A percentile compares a stretch with the other conserved stretches of the same genome.
These are phyloP conservation scores for Boeremia lycopersici DNA, from an alignment of 2,329 filamentous ascomycete genomes.

Conservation along the genomic window DNA sequence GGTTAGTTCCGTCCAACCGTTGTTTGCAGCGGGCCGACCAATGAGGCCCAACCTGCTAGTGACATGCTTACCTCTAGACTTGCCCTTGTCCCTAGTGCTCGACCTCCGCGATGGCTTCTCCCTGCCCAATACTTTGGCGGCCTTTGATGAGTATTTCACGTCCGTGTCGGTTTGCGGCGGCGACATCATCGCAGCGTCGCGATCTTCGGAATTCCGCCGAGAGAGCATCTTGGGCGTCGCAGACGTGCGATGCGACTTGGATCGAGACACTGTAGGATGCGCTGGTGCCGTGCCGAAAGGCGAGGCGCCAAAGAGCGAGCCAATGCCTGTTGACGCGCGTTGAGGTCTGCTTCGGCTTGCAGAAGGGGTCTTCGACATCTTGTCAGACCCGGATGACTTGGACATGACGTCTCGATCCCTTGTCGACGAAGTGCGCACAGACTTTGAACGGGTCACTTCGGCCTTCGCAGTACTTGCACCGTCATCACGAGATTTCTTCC, in stretches of 20 bases:
- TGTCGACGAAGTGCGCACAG: conserved; percentile 52
- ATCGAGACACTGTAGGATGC: conserved; percentile 60
- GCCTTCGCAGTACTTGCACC: conserved; percentile 45
- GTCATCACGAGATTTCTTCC: conserved; percentile 43
- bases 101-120: conserved; percentile 51
- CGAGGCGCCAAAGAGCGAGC: conserved; percentile 64
- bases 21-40: conserved; percentile 38
- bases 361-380: conserved; percentile 57
- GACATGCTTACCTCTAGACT: conserved; percentile 55
- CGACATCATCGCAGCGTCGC: conserved; percentile 68
- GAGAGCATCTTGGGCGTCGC: conserved; percentile 64
- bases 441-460: conserved; percentile 61
- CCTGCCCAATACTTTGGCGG: conserved; percentile 75
- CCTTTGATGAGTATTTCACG: conserved; percentile 71
- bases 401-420: conserved; percentile 68
- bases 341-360: conserved; percentile 56
- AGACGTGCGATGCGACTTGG: conserved; percentile 70
- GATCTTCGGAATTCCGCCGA: conserved; percentile 71
- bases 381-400: conserved; percentile 76
- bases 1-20: conserved; percentile 46
- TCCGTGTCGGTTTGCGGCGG: conserved; percentile 71
- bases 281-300: conserved; percentile 47
- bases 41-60: conserved; percentile 26
- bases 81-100: conserved; percentile 51
- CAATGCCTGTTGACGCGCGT: conserved; percentile 65